Evolutionary conservation across 345 rosid genomes (phyloP), one percentile per base, ranked within the genome.

Genomic region (Acer campestre): DNA sequence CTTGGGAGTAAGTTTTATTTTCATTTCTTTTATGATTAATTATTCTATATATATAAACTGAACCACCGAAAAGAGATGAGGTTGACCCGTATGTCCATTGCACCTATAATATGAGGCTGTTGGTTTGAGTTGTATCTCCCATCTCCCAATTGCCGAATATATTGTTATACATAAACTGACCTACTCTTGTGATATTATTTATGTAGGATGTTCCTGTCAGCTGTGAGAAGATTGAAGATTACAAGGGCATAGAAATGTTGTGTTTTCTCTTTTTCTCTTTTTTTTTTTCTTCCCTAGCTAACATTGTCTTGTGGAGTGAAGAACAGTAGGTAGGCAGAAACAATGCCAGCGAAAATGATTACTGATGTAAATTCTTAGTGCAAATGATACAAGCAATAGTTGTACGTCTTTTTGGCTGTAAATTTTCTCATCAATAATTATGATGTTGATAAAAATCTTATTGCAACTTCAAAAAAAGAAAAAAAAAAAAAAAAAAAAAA

Each of bases 161-260:
- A 35, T 35, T 35, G 6, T 5, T 4, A 12, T 18, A 6, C 29
- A 22, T 8, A 31, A 0, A 2, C 22, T 10, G 46, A 66, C n/a
- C 25, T 65, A 16, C 14, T 77, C 2, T 59, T n/a, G 2, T 59
- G 23, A 1, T 65, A 5, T 12, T 18, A 20, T 2, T 68, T 23
- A 16, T 75, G 79, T 68, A 95, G 98, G 90, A 89, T 95, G 96
- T 95, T 93, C 81, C 84, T 95, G 81, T 92, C 96, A n/a, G 76
- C 86, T 40, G 98, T 93, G 73, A 89, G 84, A 90, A 90, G 98
- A 85, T 82, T 95, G 88, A 95, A 92, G 98, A 93, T 95, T 77
- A 89, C 92, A 20, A 93, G 90, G 79, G 89, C 87, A 76, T 78
- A 84, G 73, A 83, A 64, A 35, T 80, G 74, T 44, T 81, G 80